phyloP scores from a whole-genome alignment of 805 yeast species.

The Saccharomycopsis vini region DNA sequence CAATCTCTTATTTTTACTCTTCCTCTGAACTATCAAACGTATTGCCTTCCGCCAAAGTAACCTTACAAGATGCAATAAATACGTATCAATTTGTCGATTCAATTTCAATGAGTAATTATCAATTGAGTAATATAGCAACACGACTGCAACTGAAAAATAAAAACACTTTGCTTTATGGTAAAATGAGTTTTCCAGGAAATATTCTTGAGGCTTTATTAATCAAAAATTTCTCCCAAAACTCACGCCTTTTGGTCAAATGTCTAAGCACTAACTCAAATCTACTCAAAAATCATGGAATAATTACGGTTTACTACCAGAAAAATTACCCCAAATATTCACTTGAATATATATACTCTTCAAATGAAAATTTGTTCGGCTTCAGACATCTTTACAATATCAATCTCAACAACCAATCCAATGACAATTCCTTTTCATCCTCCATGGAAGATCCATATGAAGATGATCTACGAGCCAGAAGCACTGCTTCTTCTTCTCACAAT shows the following conservation, averaged over 20 bases:
- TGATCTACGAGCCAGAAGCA: background rate
- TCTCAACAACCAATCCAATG: constrained; percentile 17
- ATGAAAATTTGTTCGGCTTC: constrained; percentile 76
- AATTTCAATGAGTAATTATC: constrained; percentile 1
- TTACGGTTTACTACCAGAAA: constrained; percentile 65
- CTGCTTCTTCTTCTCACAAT: constrained; percentile 5
- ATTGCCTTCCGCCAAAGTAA: constrained; percentile 38
- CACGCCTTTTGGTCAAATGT: constrained; percentile 67
- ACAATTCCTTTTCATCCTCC: too few relatives aligned
- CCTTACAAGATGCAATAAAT: constrained; percentile 58
- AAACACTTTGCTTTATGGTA: constrained; percentile 57
- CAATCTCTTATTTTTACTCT: constrained; percentile 72
- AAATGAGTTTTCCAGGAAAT: constrained; percentile 81
- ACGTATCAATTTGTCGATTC: constrained; percentile 59
- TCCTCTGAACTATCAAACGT: constrained; percentile 48
- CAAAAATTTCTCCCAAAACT: constrained; percentile 45
- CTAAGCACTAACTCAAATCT: constrained; percentile 49
- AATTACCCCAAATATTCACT: constrained; percentile 54
- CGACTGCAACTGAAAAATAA: constrained; percentile 10
- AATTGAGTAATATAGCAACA: background rate
- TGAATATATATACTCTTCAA: constrained; percentile 74
- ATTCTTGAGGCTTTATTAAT: constrained; percentile 82
- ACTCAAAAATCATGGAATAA: constrained; percentile 42
- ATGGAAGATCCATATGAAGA: background rate
- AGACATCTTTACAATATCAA: constrained; percentile 64